phyloP scores from a whole-genome alignment of 495 filamentous ascomycete species.

The Hyaloscypha variabilis region DNA sequence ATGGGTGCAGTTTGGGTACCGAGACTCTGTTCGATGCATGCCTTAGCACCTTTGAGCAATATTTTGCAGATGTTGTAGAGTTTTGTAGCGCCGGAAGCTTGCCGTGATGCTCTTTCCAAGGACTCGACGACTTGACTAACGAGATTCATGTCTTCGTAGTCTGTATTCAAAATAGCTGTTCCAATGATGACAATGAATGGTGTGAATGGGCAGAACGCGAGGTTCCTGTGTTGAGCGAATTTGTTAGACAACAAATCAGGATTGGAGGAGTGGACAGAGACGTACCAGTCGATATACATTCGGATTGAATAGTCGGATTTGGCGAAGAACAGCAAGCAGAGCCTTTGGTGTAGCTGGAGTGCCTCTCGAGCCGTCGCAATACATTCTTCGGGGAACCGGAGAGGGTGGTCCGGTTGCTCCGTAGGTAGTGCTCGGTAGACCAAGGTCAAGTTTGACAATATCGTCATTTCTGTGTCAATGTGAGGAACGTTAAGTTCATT shows the following conservation, averaged over 20 bases:
- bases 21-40: constrained; percentile 13
- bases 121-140: constrained; percentile 35
- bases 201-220: constrained; percentile 20
- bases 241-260: too few species aligned
- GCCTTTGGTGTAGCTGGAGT: constrained; percentile 10
- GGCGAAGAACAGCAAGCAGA: background rate
- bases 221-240: constrained; percentile 1
- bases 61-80: constrained; percentile 8
- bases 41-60: constrained; percentile 4
- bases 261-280: background rate
- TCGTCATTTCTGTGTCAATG: constrained; percentile 6
- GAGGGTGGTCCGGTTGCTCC: constrained; percentile 2
- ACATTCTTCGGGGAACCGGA: constrained; percentile 18
- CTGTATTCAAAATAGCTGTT: constrained; percentile 9
- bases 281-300: constrained; percentile 21
- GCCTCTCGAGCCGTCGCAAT: constrained; percentile 9
- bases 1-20: background rate
- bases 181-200: constrained; percentile 21
- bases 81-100: constrained; percentile 9
- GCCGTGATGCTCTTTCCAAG: constrained; percentile 32
- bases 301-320: constrained; percentile 7
- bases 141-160: constrained; percentile 25
- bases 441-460: constrained; percentile 11
- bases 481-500: background rate
- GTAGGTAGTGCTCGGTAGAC: constrained; percentile 12